Evolutionary conservation across 176 grass and related monocot species (phyloP), one percentile per base, ranked within the genome.

Genomic region (Aegilops sharonensis): DNA sequence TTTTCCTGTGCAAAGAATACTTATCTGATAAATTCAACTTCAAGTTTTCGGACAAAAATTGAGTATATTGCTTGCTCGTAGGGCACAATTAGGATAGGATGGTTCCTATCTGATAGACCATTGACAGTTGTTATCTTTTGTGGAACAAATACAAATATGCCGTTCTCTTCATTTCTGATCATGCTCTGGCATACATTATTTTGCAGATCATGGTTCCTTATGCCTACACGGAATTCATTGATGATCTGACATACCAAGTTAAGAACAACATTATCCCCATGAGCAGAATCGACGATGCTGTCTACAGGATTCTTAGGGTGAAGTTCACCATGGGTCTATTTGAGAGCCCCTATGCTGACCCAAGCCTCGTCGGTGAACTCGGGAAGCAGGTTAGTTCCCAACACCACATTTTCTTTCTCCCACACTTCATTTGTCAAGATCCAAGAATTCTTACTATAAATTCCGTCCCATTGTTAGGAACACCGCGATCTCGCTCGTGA

Each of bases 291-390:
- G 48, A 95, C 18, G 94, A 93, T 20, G 94, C 94, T 12, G 89
- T 91, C 2, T 91, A 83, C 11, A 89, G 94, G 82, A 95, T 95
- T 23, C 94, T 95, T 35, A 72, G 94, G 4, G 94, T 95, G 25
- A 95, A 95, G 80, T 93, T 95, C 84, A 87, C 84, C n/a, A 91
- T 95, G 94, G 94, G 94, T 72, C 89, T 95, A 0, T 95, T 95
- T 56, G 94, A 95, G 84, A 91, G 37, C 34, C 89, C 94, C 42
- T 93, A 80, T 21, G 77, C 94, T 2, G 94, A 95, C 67, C 1
- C 76, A 37, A 91, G 81, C 67, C 92, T 95, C 9, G 84, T 82
- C 0, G 84, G 85, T 64, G 81, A 95, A 68, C 75, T 95, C 9
- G 94, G 94, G 59, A 95, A 91, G 67, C 78, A 87, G 24, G 93